phyloP scores from a whole-genome alignment of 768 basidiomycete species.

The Termitomyces titanicus region DNA sequence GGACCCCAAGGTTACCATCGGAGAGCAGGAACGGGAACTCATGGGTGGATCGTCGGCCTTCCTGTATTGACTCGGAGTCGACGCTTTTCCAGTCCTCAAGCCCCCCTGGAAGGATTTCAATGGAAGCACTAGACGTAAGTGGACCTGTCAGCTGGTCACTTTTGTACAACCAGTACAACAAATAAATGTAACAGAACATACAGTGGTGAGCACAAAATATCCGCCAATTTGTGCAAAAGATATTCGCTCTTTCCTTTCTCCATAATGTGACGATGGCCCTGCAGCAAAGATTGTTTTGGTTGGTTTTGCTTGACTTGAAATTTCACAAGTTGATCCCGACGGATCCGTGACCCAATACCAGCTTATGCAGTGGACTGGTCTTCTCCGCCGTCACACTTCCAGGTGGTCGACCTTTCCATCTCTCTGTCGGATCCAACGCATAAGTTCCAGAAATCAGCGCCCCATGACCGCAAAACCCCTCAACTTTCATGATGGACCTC shows the following conservation, averaged over 20 bases:
- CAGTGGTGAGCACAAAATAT: constrained; percentile 23
- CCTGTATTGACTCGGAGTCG: constrained; percentile 15
- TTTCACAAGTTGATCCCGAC: no score
- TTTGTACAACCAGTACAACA: no score
- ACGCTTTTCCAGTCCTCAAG: constrained; percentile 39
- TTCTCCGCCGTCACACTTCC: constrained; percentile 8
- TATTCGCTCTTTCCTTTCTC: background rate
- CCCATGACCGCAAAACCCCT: constrained; percentile 26
- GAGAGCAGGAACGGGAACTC: constrained; percentile 51
- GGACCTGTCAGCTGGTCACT: background rate
- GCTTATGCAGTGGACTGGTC: constrained; percentile 11
- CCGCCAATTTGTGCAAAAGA: constrained; percentile 19
- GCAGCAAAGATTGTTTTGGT: no score
- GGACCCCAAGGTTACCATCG: constrained; percentile 63
- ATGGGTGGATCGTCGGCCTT: constrained; percentile 18
- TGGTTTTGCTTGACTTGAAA: no score
- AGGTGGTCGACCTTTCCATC: constrained; percentile 1
- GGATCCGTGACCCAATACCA: background rate
- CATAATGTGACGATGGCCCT: constrained; percentile 2
- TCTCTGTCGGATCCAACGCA: background rate
- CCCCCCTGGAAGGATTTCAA: constrained; percentile 64
- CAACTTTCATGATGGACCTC: constrained; percentile 53
- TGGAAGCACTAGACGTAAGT: constrained; percentile 33
- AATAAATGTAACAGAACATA: constrained; percentile 12
- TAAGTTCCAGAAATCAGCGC: background rate